Evolutionary conservation across 2,329 filamentous ascomycete genomes (phyloP).

Genomic region (Fusarium udum): DNA sequence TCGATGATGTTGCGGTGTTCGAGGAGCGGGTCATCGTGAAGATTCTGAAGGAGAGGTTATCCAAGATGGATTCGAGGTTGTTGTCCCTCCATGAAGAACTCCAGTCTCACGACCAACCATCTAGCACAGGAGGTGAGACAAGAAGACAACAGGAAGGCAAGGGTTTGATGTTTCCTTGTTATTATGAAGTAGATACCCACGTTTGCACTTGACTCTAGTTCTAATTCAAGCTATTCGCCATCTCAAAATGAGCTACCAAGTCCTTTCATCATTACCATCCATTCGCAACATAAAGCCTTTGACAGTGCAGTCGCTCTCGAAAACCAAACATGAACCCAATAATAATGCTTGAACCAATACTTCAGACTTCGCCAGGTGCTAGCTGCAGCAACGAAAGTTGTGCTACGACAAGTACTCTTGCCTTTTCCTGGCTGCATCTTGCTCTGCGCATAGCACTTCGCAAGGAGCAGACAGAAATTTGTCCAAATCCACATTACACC

Average conservation of each 20-base stretch:
- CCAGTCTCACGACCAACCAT: background rate
- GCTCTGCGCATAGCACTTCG: background rate
- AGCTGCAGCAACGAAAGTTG: background rate
- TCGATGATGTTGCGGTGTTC: slow-evolving; percentile 1
- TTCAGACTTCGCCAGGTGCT: background rate
- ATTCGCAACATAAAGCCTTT: background rate
- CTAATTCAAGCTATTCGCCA: background rate
- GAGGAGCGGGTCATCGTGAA: background rate
- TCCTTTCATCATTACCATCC: background rate
- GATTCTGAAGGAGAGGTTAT: background rate
- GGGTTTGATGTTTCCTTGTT: slow-evolving; percentile 13
- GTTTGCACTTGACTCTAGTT: slow-evolving; percentile 2
- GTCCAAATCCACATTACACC: background rate
- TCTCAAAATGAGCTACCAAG: background rate
- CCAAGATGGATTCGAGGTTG: background rate
- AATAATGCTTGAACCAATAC: background rate
- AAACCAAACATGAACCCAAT: background rate
- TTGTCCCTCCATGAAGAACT: background rate
- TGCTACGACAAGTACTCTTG: background rate
- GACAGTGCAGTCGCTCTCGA: background rate
- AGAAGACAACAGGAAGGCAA: background rate
- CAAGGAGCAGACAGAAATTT: background rate
- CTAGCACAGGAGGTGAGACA: background rate
- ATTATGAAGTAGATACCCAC: slow-evolving; percentile 12
- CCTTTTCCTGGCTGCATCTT: background rate